These are phyloP conservation scores for Diaporthe sp. DNA, from an alignment of 2,329 filamentous ascomycete species.

Conservation along the genomic window DNA sequence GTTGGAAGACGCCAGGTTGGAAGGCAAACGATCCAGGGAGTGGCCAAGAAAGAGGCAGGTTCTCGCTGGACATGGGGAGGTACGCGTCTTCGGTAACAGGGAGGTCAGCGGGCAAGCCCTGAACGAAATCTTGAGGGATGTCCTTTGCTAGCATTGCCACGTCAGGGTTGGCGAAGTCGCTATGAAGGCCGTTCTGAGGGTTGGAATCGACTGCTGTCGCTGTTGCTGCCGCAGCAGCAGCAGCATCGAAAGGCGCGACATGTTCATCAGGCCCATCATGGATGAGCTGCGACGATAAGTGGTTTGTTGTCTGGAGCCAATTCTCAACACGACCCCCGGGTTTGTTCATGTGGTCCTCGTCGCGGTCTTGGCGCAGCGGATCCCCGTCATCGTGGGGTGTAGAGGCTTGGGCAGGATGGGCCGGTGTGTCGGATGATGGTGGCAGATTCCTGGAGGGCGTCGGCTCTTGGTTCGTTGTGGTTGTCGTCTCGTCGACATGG, in stretches of 20 bases:
- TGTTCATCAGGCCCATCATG: not conserved
- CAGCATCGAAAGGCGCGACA: not conserved
- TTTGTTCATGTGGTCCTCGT: not conserved
- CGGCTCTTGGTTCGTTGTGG: not conserved
- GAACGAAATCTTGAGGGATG: not conserved
- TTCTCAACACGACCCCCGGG: not conserved
- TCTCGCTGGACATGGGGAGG: not conserved
- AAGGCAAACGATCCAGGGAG: not conserved
- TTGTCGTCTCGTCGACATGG: not conserved
- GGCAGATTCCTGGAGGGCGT: not conserved
- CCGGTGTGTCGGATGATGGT: not conserved
- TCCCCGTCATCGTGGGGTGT: not conserved
- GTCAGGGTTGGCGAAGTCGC: not conserved
- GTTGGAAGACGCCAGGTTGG: not conserved
- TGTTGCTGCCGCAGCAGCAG: not conserved
- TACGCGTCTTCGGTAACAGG: not conserved
- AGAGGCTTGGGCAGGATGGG: not conserved
- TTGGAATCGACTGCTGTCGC: not conserved
- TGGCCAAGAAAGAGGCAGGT: not conserved
- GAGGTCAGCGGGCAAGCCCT: not conserved
- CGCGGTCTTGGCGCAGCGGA: not conserved
- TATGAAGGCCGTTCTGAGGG: not conserved
- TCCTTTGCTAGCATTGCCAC: not conserved
- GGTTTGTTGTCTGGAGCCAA: constrained; percentile 11
- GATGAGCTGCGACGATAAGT: not conserved